Base-by-base conservation (phyloP, 768 basidiomycete species). In the Termitomyces sp. region DNA sequence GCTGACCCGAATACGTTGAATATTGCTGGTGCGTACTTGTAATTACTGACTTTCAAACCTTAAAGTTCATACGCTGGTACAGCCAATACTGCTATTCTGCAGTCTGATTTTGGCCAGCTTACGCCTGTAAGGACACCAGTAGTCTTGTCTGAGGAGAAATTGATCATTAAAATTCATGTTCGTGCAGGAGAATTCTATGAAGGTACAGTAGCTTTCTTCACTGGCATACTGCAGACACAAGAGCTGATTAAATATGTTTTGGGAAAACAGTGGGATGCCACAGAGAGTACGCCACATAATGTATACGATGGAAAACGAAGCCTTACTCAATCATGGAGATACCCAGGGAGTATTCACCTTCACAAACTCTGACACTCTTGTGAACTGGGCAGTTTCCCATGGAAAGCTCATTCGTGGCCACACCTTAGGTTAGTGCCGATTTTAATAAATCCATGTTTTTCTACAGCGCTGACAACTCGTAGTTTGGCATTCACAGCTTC, bases 331-430 rank as follows among this genome's bases (percentile, higher is more conserved):
- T 8, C 5, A 13, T 18, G n/a, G n/a, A 69, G 68, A 65, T 18
- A 63, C 64, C 20, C 68, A 70, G 12, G 68, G 68, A 53, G 42
- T 50, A 7, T 75, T 75, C 65, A 69, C 61, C 31, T 75, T 68
- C 57, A 57, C 59, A 2, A 65, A 63, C n/a, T 51, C 71, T 5
- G 77, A 78, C 55, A 62, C 64, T 15, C 71, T 77, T 37, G 74
- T 77, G 51, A 73, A 75, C 59, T 76, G 74, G 73, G 76, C 77
- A 34, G 61, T 62, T 20, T 66, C 71, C 26, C 72, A 75, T 59
- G 72, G 72, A 46, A 75, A 77, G 57, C 61, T 73, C 59, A 72
- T 78, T 55, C 74, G 75, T 60, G 77, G 75, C 18, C 76, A 75
- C 61, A 75, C 73, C 9, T 66, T 76, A 18, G 72, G 73, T 75